Percentiles rank a stretch among this genome's conserved stretches.
phyloP scores from a whole-genome alignment of 768 basidiomycete genomes.

The Candolleomyces aberdarensis region DNA sequence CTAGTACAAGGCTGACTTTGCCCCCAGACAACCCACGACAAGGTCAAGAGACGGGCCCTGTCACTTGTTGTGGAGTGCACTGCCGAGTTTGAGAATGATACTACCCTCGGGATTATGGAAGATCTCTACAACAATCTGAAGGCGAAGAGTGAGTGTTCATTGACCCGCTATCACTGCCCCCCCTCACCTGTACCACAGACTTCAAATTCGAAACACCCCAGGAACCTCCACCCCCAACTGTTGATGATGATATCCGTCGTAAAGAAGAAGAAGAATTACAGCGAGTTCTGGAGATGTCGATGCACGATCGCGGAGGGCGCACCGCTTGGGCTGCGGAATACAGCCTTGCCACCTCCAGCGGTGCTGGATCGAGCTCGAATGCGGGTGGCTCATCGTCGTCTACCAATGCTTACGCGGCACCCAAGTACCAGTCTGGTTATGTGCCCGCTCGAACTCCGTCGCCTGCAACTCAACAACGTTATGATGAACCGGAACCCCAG shows the following conservation, averaged over 20 bases:
- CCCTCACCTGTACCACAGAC: constrained; percentile 35
- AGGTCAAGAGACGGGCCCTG: constrained; percentile 77
- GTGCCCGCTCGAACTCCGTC: constrained; percentile 55
- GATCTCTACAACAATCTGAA: constrained; percentile 82
- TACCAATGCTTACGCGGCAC: constrained; percentile 21
- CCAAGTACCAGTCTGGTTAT: constrained; percentile 52
- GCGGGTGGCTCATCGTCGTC: constrained; percentile 4
- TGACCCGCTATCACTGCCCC: background rate
- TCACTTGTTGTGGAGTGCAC: constrained; percentile 79
- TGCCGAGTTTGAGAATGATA: constrained; percentile 75
- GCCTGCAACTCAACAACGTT: constrained; percentile 24
- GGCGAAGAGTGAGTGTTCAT: constrained; percentile 60
- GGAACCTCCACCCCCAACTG: constrained; percentile 63
- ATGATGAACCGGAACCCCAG: constrained; percentile 19
- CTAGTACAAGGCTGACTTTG: constrained; percentile 1
- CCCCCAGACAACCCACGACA: constrained; percentile 81
- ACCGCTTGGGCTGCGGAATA: constrained; percentile 45
- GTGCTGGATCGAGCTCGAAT: constrained; percentile 10
- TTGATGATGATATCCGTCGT: constrained; percentile 77
- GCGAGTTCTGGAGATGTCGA: constrained; percentile 88
- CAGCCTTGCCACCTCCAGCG: constrained; percentile 25
- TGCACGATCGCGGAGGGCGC: constrained; percentile 86
- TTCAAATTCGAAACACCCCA: constrained; percentile 65
- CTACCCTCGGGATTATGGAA: constrained; percentile 84
- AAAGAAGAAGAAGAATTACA: constrained; percentile 95